These are phyloP conservation scores for Nitzschia sp. DNA, from an alignment of 108 stramenopile genomes.

Conservation along the genomic window DNA sequence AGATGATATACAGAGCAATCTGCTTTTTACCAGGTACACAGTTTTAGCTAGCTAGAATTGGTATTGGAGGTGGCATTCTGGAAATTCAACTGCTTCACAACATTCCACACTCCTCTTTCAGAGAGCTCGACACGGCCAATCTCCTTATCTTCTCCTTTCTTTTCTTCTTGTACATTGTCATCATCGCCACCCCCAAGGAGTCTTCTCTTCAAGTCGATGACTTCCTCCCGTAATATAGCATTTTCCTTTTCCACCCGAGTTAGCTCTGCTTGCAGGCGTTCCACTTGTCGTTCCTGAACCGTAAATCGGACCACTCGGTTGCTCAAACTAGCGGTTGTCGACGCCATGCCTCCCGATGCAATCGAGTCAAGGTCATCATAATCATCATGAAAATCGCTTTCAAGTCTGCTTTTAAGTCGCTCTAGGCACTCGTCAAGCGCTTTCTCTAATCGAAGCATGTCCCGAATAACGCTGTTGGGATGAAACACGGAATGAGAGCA, in stretches of 20 bases:
- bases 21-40: too few relatives aligned
- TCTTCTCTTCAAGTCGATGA: slow-evolving; percentile 12
- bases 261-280: slow-evolving; percentile 20
- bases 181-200: too few relatives aligned
- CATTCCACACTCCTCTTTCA: neutral
- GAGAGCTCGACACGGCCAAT: neutral
- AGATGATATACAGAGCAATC: too few relatives aligned
- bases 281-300: slow-evolving; percentile 16
- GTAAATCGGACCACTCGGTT: slow-evolving; percentile 29
- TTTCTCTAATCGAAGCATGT: slow-evolving; percentile 80
- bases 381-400: slow-evolving; percentile 38
- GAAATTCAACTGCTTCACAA: neutral
- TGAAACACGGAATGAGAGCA: neutral
- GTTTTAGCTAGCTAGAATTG: too few relatives aligned
- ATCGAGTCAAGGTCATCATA: slow-evolving; percentile 71
- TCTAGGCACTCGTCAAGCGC: slow-evolving; percentile 69
- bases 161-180: slow-evolving; percentile 1
- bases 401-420: slow-evolving; percentile 64
- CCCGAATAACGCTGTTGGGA: slow-evolving; percentile 61
- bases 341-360: slow-evolving; percentile 28
- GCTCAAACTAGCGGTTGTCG: neutral
- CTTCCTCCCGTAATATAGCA: slow-evolving; percentile 10
- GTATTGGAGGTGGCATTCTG: too few relatives aligned
- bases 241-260: slow-evolving; percentile 24
- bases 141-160: slow-evolving; percentile 16